Base-by-base conservation (phyloP, 2,329 filamentous ascomycete genomes). In the Calonectria montana region DNA sequence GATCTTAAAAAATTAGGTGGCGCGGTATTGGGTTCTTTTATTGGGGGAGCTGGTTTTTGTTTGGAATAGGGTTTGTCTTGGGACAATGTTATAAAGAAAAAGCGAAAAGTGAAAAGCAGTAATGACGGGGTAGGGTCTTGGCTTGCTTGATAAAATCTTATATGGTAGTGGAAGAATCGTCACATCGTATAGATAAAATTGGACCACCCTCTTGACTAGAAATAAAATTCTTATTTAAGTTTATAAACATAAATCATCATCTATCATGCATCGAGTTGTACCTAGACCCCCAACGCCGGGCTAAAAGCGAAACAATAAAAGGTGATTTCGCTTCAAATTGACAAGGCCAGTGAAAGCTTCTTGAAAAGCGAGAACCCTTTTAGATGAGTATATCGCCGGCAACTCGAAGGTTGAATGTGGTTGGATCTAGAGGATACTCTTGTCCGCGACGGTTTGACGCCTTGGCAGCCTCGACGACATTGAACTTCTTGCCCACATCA, bases 401-500 rank as follows among this genome's bases (percentile, higher is more conserved):
- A 4, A 77, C 76, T 2, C 79, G 72, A 18, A 81, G 70, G 53
- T 63, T 78, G 43, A 76, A 82, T 16, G 79, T 41, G n/a, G 74
- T 47, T 7, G 76, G 74, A 31, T 75, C 74, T 15, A 74, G 61
- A n/a, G 74, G 23, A 59, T 73, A 80, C 8, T 80, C 78, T 27
- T 73, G 71, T 2, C 75, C 76, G 12, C 78, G 75, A 12, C 77
- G 74, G 21, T 59, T 76, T 29, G 59, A 79, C 1, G 67, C 55
- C 70, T 81, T 84, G 48, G 74, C 71, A 6, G 74, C 57, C 72
- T 93, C 91, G 15, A 94, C 84, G 15, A 92, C 83, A 37, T 85
- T 82, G 75, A 93, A 94, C 83, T 96, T 97, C 79, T 91, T 92
- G 50, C 95, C 94, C 2, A 96, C 85, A 59, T 94, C 92, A 66